A percentile compares a stretch with the other conserved stretches of the same genome.
Conservation (phyloP, 768 basidiomycete genomes). For the Amanita inopinata region DNA sequence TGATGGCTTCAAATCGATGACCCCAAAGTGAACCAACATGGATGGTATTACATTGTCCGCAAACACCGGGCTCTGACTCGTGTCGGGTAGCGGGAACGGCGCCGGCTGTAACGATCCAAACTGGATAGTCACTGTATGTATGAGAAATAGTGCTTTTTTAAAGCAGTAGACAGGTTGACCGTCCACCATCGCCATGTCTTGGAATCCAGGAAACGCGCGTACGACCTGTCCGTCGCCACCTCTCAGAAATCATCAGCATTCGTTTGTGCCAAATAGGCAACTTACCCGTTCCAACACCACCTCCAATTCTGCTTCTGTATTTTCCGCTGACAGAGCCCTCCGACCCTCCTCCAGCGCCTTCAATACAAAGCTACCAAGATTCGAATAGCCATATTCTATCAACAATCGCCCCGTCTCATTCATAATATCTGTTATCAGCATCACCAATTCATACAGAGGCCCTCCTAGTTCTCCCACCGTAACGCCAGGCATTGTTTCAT, state of each 20-base stretch:
- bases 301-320: slow-evolving; percentile 35
- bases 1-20: slow-evolving; percentile 56
- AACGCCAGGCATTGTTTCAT: slow-evolving; percentile 59
- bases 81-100: slow-evolving; percentile 56
- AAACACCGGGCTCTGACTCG: slow-evolving; percentile 53
- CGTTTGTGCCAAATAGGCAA: slow-evolving; percentile 2
- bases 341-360: slow-evolving; percentile 52
- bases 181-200: slow-evolving; percentile 62
- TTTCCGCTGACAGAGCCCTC: slow-evolving; percentile 19
- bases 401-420: slow-evolving; percentile 69
- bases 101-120: slow-evolving; percentile 47
- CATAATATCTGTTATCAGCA: slow-evolving; percentile 49
- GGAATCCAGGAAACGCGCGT: slow-evolving; percentile 70
- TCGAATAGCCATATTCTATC: slow-evolving; percentile 46
- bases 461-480: slow-evolving; percentile 71
- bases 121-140: slow-evolving; percentile 57
- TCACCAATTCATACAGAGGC: slow-evolving; percentile 63
- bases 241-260: slow-evolving; percentile 3
- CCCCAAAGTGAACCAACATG: slow-evolving; percentile 66
- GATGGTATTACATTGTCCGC: slow-evolving; percentile 80
- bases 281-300: slow-evolving; percentile 54
- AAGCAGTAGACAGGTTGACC: slow-evolving; percentile 73
- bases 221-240: slow-evolving; percentile 44
- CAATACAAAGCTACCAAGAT: slow-evolving; percentile 68
- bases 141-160: slow-evolving; percentile 82